Evolutionary conservation across 306 rosid genomes (phyloP), one percentile per base, ranked within the genome.

Genomic region (Cucurbita pepo): DNA sequence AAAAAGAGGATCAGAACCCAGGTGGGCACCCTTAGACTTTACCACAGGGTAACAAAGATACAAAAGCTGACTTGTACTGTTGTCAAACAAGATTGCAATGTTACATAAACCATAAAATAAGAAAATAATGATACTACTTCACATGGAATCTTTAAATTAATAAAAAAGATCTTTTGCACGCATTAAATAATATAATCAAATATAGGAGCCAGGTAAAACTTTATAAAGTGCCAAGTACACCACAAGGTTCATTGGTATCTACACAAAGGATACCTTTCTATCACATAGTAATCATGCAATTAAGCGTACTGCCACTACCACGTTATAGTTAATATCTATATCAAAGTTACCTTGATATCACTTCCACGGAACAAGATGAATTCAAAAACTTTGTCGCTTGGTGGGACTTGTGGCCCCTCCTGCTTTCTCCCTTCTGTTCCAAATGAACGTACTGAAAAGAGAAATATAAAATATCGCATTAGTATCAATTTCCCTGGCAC

Each of bases 341-440:
- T 30, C 45, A 69, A 52, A 50, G 22, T 48, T 69, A 69, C 74
- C 97, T 90, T 94, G 75, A 94, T 90, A 81, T 90, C 98, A 75
- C 91, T 86, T 73, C 98, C 97, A 1, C 98, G 94, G 74, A 93
- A 93, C 53, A 93, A 85, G 79, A 93, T 93, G 69, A 88, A 90
- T 85, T 90, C 97, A 69, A 88, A 94, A 45, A 94, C 86, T 82
- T 86, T 86, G 81, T 90, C 98, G 38, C 94, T 83, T 4, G 97
- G 89, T 30, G 90, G 94, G 76, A 94, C 82, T 80, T 90, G 97
- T 16, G 75, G 92, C 55, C 98, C 98, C 73, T 94, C 98, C 73
- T 88, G 89, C 78, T 94, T 94, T 78, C 98, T 85, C 72, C 98
- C 98, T 82, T 94, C 98, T 8, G 98, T 90, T 75, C 98, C 98